These are phyloP conservation scores for Phaseolus coccineus DNA, from an alignment of 331 rosid species.

Conservation along the genomic window DNA sequence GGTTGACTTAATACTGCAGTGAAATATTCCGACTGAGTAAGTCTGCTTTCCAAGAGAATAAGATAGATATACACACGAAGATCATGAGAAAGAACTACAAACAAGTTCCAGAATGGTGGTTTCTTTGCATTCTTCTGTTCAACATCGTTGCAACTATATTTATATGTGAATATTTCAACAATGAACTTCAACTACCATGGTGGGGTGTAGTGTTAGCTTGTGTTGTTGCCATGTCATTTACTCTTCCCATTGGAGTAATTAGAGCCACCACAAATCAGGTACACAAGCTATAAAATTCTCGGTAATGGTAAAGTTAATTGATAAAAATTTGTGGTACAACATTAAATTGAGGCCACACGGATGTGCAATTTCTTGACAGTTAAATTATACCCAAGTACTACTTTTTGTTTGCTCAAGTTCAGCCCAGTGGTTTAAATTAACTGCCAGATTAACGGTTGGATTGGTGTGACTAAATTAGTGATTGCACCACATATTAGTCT, in stretches of 20 bases:
- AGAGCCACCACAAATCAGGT: constrained; percentile 87
- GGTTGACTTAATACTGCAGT: constrained; percentile 47
- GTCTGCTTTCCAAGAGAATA: constrained; percentile 70
- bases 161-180: constrained; percentile 64
- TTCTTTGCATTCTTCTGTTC: constrained; percentile 62
- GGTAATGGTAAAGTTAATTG: not conserved
- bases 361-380: not conserved
- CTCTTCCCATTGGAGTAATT: constrained; percentile 84
- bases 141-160: constrained; percentile 61
- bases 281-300: not conserved
- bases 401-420: not conserved
- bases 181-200: constrained; percentile 81
- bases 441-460: not conserved
- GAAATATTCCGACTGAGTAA: constrained; percentile 73
- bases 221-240: constrained; percentile 64
- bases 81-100: constrained; percentile 68
- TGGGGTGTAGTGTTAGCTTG: constrained; percentile 89
- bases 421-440: not conserved
- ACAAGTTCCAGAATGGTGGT: constrained; percentile 91
- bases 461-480: not conserved
- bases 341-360: not conserved
- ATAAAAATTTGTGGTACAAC: not conserved
- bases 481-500: not conserved
- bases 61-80: constrained; percentile 79
- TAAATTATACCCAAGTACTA: not conserved